These are phyloP conservation scores for Gnaphalium uliginosum DNA, from an alignment of 129 eudicot genomes.

Conservation along the genomic window DNA sequence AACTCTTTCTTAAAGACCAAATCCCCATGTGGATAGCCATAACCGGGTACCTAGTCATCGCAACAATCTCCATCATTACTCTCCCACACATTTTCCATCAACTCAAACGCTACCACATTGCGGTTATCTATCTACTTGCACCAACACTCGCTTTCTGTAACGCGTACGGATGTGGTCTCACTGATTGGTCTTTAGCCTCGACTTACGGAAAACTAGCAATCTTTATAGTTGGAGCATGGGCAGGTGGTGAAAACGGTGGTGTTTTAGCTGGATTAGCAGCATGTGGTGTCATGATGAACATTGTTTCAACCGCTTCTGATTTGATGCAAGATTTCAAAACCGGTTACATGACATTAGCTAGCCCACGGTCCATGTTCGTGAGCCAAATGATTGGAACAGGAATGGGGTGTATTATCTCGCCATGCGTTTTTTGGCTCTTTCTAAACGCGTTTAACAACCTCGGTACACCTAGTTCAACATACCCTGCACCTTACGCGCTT, in stretches of 20 bases:
- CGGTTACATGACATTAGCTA: constrained; percentile 91
- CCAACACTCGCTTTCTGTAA: constrained; percentile 89
- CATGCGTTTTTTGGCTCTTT: constrained; percentile 95
- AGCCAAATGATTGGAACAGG: constrained; percentile 96
- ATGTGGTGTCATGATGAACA: constrained; percentile 99
- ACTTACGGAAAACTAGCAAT: constrained; percentile 95
- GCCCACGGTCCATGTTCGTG: constrained; percentile 93
- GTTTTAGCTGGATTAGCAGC: constrained; percentile 93
- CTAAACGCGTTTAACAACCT: constrained; percentile 69
- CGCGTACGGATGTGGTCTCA: constrained; percentile 94
- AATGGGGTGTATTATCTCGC: constrained; percentile 90
- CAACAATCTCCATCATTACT: constrained; percentile 51
- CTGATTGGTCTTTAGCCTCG: constrained; percentile 96
- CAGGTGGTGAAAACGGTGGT: constrained; percentile 78
- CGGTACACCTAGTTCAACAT: constrained; percentile 60
- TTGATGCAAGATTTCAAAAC: constrained; percentile 94
- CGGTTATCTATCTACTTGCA: constrained; percentile 64
- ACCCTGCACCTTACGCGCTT: constrained; percentile 79
- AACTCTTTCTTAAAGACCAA: constrained; percentile 80
- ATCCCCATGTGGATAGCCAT: constrained; percentile 83
- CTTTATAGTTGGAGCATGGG: constrained; percentile 93
- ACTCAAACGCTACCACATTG: constrained; percentile 75
- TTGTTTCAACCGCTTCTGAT: constrained; percentile 93
- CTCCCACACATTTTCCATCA: constrained; percentile 76
- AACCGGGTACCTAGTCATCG: constrained; percentile 59